Percentiles rank a stretch among this genome's conserved stretches.
phyloP scores from a whole-genome alignment of 164 flowering plant genomes.

The Sextonia rubra region DNA sequence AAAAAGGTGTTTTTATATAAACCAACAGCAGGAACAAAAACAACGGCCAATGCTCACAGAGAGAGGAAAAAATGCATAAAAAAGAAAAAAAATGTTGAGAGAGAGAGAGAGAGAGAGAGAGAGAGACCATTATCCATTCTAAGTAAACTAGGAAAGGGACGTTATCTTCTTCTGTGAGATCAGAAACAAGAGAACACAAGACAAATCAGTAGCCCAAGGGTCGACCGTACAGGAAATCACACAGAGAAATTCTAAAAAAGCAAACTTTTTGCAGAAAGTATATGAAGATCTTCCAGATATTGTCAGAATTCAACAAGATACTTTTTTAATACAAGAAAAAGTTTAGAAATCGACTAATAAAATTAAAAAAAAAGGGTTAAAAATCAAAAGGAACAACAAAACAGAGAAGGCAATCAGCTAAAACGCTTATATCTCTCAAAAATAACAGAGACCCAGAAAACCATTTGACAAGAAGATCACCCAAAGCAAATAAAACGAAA shows the following conservation, averaged over 20 bases:
- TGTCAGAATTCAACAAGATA: not conserved
- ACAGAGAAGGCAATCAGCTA: not conserved
- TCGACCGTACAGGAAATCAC: conserved; percentile 26
- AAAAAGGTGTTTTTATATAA: not conserved
- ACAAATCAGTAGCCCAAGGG: conserved; percentile 26
- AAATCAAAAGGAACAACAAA: not conserved
- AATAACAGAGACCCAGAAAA: not conserved
- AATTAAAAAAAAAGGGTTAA: not conserved
- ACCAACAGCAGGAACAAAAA: not conserved
- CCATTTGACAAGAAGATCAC: not conserved
- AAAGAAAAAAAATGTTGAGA: not conserved
- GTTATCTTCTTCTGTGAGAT: conserved; percentile 11
- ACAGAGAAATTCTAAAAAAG: conserved; percentile 20
- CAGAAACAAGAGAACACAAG: conserved; percentile 23
- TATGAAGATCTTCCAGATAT: not conserved
- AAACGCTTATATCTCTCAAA: not conserved
- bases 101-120: not conserved
- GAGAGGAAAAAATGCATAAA: not conserved
- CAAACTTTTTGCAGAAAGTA: not conserved
- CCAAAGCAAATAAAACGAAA: no score
- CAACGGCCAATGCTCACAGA: conserved; percentile 10
- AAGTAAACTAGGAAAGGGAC: not conserved
- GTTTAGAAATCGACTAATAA: not conserved
- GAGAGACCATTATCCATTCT: not conserved
- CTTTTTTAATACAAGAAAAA: no score